Evolutionary conservation across 768 basidiomycete species (phyloP).

Genomic region (Leucosporidium yakuticum): DNA sequence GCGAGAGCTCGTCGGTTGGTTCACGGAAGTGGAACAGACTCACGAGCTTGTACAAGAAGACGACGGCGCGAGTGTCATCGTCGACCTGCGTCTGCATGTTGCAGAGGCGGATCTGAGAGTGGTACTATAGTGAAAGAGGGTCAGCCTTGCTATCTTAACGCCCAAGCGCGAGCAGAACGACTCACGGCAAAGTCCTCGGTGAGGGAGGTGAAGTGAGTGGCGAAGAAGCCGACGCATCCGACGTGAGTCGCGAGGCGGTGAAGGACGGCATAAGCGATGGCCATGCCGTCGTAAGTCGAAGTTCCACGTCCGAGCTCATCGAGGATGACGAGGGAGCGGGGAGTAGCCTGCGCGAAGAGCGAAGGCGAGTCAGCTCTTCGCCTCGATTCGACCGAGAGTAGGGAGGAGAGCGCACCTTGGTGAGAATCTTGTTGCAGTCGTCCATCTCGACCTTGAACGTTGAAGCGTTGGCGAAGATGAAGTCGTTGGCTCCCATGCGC

Average conservation of each 20-base stretch:
- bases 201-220: slow-evolving; percentile 92
- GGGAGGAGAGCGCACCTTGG: slow-evolving; percentile 54
- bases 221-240: slow-evolving; percentile 86
- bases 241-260: slow-evolving; percentile 93
- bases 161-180: not conserved
- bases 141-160: not conserved
- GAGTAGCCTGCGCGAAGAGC: slow-evolving; percentile 63
- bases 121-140: slow-evolving; percentile 11
- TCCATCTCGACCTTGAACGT: slow-evolving; percentile 94
- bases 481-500: slow-evolving; percentile 97
- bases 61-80: slow-evolving; percentile 79
- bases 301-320: slow-evolving; percentile 81
- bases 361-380: not conserved
- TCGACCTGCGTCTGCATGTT: slow-evolving; percentile 93
- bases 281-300: slow-evolving; percentile 98
- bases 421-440: slow-evolving; percentile 52
- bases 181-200: slow-evolving; percentile 72
- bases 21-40: slow-evolving; percentile 19
- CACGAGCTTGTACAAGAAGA: slow-evolving; percentile 89
- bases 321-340: slow-evolving; percentile 85
- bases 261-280: slow-evolving; percentile 88
- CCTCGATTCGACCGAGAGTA: not conserved
- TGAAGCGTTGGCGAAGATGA: slow-evolving; percentile 88
- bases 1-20: slow-evolving; percentile 31
- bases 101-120: slow-evolving; percentile 66